These are phyloP conservation scores for Cercospora brassicicola DNA, from an alignment of 2,329 filamentous ascomycete species.

Conservation along the genomic window DNA sequence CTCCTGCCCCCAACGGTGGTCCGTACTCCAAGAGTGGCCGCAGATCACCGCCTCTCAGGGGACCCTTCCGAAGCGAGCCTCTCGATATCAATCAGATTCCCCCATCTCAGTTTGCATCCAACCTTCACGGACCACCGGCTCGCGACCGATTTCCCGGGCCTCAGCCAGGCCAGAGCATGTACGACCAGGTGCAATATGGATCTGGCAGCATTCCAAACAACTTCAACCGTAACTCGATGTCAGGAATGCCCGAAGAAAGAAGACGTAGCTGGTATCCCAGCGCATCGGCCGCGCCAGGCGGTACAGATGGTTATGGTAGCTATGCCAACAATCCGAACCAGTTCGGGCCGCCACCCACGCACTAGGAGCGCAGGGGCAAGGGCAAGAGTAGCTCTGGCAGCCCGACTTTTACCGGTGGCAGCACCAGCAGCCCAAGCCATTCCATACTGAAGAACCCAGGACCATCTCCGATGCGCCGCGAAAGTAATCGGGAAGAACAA, in stretches of 20 bases:
- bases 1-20: slow-evolving; percentile 11
- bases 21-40: slow-evolving; percentile 24
- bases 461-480: slow-evolving; percentile 11
- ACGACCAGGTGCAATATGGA: slow-evolving; percentile 23
- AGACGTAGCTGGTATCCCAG: slow-evolving; percentile 29
- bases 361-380: slow-evolving; percentile 22
- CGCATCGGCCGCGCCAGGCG: slow-evolving; percentile 15
- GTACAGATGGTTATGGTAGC: slow-evolving; percentile 31
- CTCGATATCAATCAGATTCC: slow-evolving; percentile 30
- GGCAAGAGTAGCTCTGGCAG: not conserved
- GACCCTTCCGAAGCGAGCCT: slow-evolving; percentile 31
- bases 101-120: slow-evolving; percentile 31
- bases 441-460: slow-evolving; percentile 19
- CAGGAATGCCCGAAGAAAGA: slow-evolving; percentile 21
- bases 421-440: slow-evolving; percentile 8
- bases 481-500: slow-evolving; percentile 11
- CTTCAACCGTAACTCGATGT: slow-evolving; percentile 9
- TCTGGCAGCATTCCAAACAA: slow-evolving; percentile 15
- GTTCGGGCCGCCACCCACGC: slow-evolving; percentile 20
- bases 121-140: slow-evolving; percentile 26
- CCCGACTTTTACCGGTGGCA: not conserved
- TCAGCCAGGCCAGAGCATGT: slow-evolving; percentile 14
- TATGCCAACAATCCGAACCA: slow-evolving; percentile 19
- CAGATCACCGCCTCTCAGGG: slow-evolving; percentile 29
- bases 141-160: slow-evolving; percentile 24